phyloP scores from a whole-genome alignment of 192 early-diverging fungal genomes.

The Coemansia sp. region DNA sequence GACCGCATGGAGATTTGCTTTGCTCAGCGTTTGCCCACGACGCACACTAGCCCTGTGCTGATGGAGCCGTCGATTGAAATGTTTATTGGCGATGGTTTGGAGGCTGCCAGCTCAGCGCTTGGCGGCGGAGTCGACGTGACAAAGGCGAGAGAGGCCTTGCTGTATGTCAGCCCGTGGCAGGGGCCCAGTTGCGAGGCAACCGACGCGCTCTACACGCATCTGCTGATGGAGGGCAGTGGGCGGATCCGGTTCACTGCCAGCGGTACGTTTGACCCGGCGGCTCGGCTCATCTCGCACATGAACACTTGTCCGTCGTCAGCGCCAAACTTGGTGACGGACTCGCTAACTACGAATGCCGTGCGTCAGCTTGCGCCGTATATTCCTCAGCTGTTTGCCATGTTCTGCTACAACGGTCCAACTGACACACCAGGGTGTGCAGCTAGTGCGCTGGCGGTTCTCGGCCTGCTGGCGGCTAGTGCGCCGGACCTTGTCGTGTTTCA shows the following conservation, averaged over 20 bases:
- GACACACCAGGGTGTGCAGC: background rate
- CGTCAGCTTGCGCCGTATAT: conserved; percentile 30
- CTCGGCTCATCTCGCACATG: conserved; percentile 30
- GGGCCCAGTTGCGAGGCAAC: background rate
- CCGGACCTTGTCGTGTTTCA: conserved; percentile 36
- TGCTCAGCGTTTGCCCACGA: background rate
- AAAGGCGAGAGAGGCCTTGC: conserved; percentile 33
- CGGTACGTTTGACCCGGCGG: conserved; percentile 34
- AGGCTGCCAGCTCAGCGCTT: background rate
- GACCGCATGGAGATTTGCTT: conserved; percentile 7
- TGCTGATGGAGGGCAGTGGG: conserved; percentile 19
- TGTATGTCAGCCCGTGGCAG: conserved; percentile 13
- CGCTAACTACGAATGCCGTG: conserved; percentile 20
- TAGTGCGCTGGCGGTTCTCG: conserved; percentile 17
- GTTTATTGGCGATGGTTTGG: background rate
- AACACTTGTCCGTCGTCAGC: background rate
- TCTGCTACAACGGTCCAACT: conserved; percentile 1
- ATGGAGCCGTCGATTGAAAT: background rate
- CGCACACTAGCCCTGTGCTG: background rate
- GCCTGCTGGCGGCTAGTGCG: conserved; percentile 6
- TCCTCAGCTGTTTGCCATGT: conserved; percentile 41
- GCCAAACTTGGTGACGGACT: conserved; percentile 6
- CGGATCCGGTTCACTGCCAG: conserved; percentile 23
- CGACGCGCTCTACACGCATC: conserved; percentile 18
- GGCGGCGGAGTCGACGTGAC: background rate